Percentiles rank a stretch among this genome's conserved stretches.
Conservation (phyloP, 2,329 filamentous ascomycete species). For the Colletotrichum gloeosporioides region DNA sequence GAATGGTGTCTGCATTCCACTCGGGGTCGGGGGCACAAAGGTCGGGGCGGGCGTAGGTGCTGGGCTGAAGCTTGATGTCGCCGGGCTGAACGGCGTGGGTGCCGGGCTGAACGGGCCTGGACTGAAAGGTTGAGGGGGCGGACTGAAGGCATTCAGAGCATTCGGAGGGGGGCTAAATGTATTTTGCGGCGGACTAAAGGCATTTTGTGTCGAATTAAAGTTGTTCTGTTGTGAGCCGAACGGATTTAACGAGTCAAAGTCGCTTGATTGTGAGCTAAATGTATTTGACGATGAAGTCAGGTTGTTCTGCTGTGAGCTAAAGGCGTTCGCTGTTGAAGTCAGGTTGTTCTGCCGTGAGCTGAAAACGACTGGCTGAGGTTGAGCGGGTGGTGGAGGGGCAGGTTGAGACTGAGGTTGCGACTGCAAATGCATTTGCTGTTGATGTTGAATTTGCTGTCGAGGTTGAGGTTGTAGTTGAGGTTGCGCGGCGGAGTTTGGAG, state of each 20-base stretch:
- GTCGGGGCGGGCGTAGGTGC: slow-evolving; percentile 17
- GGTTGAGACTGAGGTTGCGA: background rate
- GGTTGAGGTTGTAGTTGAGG: background rate
- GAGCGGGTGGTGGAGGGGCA: background rate
- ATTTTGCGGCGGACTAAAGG: background rate
- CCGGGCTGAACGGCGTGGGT: slow-evolving; percentile 10
- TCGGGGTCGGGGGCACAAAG: slow-evolving; percentile 3
- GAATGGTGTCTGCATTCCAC: slow-evolving; percentile 11
- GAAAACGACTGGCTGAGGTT: slow-evolving; percentile 1
- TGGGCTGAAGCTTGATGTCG: slow-evolving; percentile 13
- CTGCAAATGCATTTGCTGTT: background rate
- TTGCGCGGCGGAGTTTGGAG: background rate
- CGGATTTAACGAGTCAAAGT: background rate
- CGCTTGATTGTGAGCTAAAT: background rate
- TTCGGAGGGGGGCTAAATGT: slow-evolving; percentile 11
- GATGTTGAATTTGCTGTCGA: background rate
- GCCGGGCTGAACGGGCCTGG: slow-evolving; percentile 12
- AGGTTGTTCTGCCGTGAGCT: background rate
- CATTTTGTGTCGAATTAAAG: background rate
- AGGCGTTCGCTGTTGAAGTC: background rate
- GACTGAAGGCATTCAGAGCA: slow-evolving; percentile 9
- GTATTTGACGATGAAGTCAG: background rate
- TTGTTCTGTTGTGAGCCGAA: background rate
- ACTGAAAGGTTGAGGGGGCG: slow-evolving; percentile 9
- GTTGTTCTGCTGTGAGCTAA: background rate